Evolutionary conservation across 345 rosid species (phyloP), one percentile per base, ranked within the genome.

Genomic region (Orychophragmus violaceus): DNA sequence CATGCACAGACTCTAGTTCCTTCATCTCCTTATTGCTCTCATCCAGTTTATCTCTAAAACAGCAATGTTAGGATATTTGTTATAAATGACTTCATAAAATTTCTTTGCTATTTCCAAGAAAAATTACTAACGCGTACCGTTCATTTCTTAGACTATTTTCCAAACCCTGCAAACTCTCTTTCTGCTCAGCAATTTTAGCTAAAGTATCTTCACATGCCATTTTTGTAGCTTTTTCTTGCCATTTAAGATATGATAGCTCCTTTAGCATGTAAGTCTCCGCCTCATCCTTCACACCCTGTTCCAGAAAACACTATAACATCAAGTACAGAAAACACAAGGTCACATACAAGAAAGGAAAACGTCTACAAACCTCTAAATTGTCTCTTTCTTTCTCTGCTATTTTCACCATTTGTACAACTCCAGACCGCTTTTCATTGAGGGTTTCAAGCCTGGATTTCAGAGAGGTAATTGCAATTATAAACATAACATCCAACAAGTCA

Each of bases 371-470:
- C 99, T 94, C 97, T 82, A 94, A 81, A 78, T 80, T 69, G 62
- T 94, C 96, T 79, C 95, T 84, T 81, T 94, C 99, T 78, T 90
- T 94, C 78, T 94, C 99, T 3, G 96, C 93, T 74, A 94, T 51
- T 77, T 94, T 94, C 71, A 94, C 99, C 96, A 94, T 87, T 72
- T 90, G 99, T 60, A 94, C 99, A 58, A 94, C 97, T 72, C 99
- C 89, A 48, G 96, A 84, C 61, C 99, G 84, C 76, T 83, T 87
- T 59, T 90, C 99, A 65, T 83, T 87, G 64, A 94, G 91, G 54
- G 85, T 79, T 75, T 94, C 97, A 52, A 94, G 79, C 85, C 99
- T 90, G 69, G 16, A 58, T 46, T 39, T 62, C 16, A 41, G 60
- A 49, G 48, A 50, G 59, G 67, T 28, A 59, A 62, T 62, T 24